Base-by-base conservation (phyloP, 228 moss, liverwort and hornwort genomes). In the Sphagnum magellanicum region DNA sequence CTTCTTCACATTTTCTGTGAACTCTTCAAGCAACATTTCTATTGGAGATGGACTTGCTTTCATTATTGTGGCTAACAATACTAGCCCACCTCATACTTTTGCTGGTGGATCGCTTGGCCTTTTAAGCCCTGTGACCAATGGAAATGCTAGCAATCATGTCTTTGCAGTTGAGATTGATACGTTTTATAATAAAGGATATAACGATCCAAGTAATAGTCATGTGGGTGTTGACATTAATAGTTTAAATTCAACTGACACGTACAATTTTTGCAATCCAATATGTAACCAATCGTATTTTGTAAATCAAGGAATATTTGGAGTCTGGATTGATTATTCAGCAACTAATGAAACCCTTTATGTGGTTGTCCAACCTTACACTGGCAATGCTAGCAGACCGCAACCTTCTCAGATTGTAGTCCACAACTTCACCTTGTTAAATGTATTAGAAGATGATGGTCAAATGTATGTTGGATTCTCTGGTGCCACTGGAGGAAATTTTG, bases 81-180 rank as follows among this genome's bases (percentile, higher is more conserved):
- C 14, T 32, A 15, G 14, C 83, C 1, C 7, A 47, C 14, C 51
- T 50, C 16, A 46, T 14, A 16, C 14, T 8, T 50, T 0, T 6
- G 6, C 5, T 14, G 50, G n/a, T 15, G 32, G 7, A 51, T 12
- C 3, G 64, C 67, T 4, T 32, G 13, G 77, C 17, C 67, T 81
- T 6, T 14, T 74, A 1, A 61, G 47, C 5, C 1, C 0, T 0
- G 13, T 2, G 0, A 10, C 10, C 48, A 50, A 69, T 10, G 69
- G 77, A 5, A 6, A 32, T 4, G 12, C 46, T 14, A 15, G 71
- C 5, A 77, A 72, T 52, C 62, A 7, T 6, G 0, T 75, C 53
- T 72, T 79, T 48, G 65, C 69, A n/a, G 75, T 79, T 46, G 79
- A 79, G 62, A 69, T 79, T 16, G 75, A 79, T 67, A 74, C 65